Conservation (phyloP, 2,329 filamentous ascomycete species). For the Cladorrhinum sp. region DNA sequence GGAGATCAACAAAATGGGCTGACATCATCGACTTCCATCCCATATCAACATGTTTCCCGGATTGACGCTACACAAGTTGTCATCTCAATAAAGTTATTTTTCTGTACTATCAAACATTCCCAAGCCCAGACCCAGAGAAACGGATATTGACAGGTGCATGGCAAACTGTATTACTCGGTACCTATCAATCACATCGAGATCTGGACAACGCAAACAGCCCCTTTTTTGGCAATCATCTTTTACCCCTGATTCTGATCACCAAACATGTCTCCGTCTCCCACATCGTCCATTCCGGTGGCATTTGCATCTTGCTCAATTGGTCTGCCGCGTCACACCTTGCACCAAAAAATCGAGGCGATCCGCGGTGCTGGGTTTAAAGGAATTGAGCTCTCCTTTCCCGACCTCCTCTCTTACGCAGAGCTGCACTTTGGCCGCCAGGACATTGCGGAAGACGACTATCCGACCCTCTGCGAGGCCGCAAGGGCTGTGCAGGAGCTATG, state of each 20-base stretch:
- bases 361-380: conserved; percentile 62
- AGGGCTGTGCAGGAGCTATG: conserved; percentile 53
- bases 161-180: not conserved
- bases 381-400: conserved; percentile 73
- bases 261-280: not conserved
- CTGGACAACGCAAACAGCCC: not conserved
- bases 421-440: conserved; percentile 46
- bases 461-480: conserved; percentile 53
- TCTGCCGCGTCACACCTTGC: conserved; percentile 46
- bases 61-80: not conserved
- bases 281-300: conserved; percentile 42
- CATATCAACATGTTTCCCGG: not conserved
- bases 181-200: not conserved
- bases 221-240: not conserved
- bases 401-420: conserved; percentile 62
- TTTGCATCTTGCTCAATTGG: conserved; percentile 56
- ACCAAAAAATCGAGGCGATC: conserved; percentile 60
- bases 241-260: not conserved
- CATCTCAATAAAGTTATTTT: not conserved
- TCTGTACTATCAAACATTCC: not conserved
- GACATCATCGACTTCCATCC: not conserved
- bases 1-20: not conserved
- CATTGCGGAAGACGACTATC: conserved; percentile 57
- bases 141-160: too few relatives aligned
- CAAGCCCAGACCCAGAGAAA: not conserved